Percentiles rank a stretch among this genome's conserved stretches.
Evolutionary conservation across 2,329 filamentous ascomycete genomes (phyloP).

Genomic region (Lecanicillium sp.): DNA sequence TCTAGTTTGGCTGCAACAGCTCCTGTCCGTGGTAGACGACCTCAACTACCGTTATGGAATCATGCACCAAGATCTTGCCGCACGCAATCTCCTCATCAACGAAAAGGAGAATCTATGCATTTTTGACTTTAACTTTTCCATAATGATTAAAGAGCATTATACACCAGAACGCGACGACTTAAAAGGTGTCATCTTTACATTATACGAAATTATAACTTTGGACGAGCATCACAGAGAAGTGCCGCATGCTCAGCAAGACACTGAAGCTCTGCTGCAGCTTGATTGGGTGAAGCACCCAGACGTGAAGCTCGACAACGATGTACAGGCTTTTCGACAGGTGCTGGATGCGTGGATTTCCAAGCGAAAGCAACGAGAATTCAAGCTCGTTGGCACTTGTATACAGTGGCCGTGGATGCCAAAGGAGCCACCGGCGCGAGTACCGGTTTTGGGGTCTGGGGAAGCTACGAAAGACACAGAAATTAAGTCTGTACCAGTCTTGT

Average conservation of each 20-base stretch:
- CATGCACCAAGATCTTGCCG: constrained; percentile 29
- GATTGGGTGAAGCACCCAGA: constrained; percentile 23
- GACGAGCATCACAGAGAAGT: constrained; percentile 16
- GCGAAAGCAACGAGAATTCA: constrained; percentile 7
- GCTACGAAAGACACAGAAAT: constrained; percentile 2
- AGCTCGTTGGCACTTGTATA: constrained; percentile 1
- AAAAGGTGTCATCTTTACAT: constrained; percentile 26
- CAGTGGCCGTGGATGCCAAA: constrained; percentile 13
- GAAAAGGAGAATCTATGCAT: constrained; percentile 22
- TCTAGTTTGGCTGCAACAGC: constrained; percentile 27
- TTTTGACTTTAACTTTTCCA: constrained; percentile 27
- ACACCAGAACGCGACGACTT: constrained; percentile 20
- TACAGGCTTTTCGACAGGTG: constrained; percentile 14
- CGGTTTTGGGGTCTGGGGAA: constrained; percentile 2
- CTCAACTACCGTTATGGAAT: constrained; percentile 29
- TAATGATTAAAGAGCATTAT: constrained; percentile 16
- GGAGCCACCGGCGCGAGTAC: constrained; percentile 5
- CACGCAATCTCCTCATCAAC: constrained; percentile 30
- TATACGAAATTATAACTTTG: constrained; percentile 28
- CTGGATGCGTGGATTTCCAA: constrained; percentile 16
- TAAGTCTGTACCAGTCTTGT: background rate
- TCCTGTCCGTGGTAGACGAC: constrained; percentile 26
- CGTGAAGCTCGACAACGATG: constrained; percentile 19
- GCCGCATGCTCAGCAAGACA: constrained; percentile 17
- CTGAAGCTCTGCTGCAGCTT: constrained; percentile 9